Evolutionary conservation across 805 yeast genomes (phyloP), one percentile per base, ranked within the genome.

Genomic region (Sugiyamaella boreocaroliniensis): DNA sequence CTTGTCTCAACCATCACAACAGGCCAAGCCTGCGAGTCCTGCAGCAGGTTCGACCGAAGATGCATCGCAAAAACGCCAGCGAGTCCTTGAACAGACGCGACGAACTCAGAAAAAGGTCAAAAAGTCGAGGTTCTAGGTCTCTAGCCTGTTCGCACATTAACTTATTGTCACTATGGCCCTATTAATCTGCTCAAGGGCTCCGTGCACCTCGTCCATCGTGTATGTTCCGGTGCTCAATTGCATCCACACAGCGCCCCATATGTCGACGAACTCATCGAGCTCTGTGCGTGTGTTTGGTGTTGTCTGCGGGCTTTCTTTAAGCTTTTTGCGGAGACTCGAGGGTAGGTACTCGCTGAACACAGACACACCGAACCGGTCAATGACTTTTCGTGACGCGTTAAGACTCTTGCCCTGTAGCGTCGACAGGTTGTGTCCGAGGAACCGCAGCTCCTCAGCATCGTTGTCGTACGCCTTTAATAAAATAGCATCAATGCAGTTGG

Each of bases 361-460:
- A 0, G 89, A 74, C 1, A 79, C 62, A 76, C 82, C 76, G 59
- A 72, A 79, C 57, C 77, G 64, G 7, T 68, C 66, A 12, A 86
- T 62, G 4, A 70, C 65, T 1, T 65, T 58, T 1, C 77, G 65
- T 19, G 80, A 74, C 51, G 76, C 80, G 2, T 43, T 48, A n/a
- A 85, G 58, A 8, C 69, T 65, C 0, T 40, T 42, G n/a, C 32
- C 48, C 11, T 10, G 40, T 18, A 1, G 78, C 56, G 1, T 61
- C 37, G 14, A 66, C 57, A 14, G 10, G 4, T 10, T 71, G 61
- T 81, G 84, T 0, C 76, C 81, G 3, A 82, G 55, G 40, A 81
- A 62, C 2, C 71, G 77, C 12, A 80, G 53, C 45, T 83, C 87
- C 41, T 40, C 50, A 5, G 2, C 19, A 2, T 69, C 74, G 11